Evolutionary conservation across 2,329 filamentous ascomycete genomes (phyloP), one percentile per base, ranked within the genome.

Genomic region (Apiospora marii): DNA sequence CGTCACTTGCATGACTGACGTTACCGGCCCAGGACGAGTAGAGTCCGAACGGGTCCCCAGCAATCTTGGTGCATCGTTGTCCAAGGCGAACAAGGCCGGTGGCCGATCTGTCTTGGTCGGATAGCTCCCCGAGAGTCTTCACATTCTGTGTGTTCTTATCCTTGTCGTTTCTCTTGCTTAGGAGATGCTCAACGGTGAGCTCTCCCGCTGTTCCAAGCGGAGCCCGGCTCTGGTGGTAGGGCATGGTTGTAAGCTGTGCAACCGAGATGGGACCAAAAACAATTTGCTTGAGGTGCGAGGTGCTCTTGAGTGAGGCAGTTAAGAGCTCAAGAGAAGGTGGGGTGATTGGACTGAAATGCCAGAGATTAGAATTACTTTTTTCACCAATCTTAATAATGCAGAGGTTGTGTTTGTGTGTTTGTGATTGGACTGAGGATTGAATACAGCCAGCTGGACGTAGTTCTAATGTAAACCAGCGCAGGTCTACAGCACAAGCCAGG

Each of bases 11-110:
- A 14, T 72, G 73, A 49, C 48, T 53, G n/a, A 74, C 68, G 37
- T 73, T 74, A 14, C 73, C 73, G 19, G 72, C 72, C 73, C 73
- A 73, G 4, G 72, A 71, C 14, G 70, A 61, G 34, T 68, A 71
- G 22, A 73, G 14, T 4, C 72, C 72, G 37, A 49, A 74, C 22
- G 72, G 70, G 22, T 73, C 72, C 3, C 73, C 72, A 4, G 71
- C 49, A 34, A 74, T 71, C 10, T 48, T 48, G 13, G 34, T 70
- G 41, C 69, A 49, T 43, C 72, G 44, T 27, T 71, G 69, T 2
- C 72, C 72, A 4, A 71, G 72, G 1, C 51, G 48, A 22, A 73
- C 69, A 8, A 72, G 44, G 12, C 68, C 70, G 3, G 48, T 71
- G 19, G 34, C 61, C n/a, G 41, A 27, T 46, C 51, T 70, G 34